These are phyloP conservation scores for Aspergillus ibericus DNA, from an alignment of 2,329 filamentous ascomycete species.

Conservation along the genomic window DNA sequence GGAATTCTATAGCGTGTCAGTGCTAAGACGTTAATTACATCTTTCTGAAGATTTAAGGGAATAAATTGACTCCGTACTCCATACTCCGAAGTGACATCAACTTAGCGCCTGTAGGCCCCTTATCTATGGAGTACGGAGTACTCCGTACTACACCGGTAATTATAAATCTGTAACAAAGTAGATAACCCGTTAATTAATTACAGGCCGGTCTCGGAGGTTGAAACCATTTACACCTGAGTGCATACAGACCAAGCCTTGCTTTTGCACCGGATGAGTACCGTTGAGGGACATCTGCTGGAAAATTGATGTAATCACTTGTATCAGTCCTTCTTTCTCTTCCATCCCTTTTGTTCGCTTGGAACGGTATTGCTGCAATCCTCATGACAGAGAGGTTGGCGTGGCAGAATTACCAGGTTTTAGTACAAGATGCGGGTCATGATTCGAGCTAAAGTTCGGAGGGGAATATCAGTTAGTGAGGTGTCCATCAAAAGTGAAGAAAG, in stretches of 20 bases:
- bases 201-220: not conserved
- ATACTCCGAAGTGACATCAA: no score
- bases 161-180: not conserved
- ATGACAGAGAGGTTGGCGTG: no score
- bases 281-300: slow-evolving; percentile 18
- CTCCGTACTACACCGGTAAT: not conserved
- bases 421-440: slow-evolving; percentile 50
- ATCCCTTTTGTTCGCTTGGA: no score
- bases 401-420: slow-evolving; percentile 22
- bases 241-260: not conserved
- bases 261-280: slow-evolving; percentile 11
- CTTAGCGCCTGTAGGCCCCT: not conserved
- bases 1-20: not conserved
- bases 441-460: slow-evolving; percentile 36
- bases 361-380: no score
- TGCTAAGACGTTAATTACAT: not conserved
- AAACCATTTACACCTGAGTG: not conserved
- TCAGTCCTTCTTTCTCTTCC: not conserved
- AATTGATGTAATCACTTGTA: not conserved
- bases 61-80: no score
- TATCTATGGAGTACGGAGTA: no score
- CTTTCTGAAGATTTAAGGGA: not conserved
- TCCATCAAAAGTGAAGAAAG: not conserved
- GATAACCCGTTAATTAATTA: not conserved
- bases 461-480: slow-evolving; percentile 10